Conservation (phyloP, 306 rosid genomes). For the Sechiopsis laciniata region DNA sequence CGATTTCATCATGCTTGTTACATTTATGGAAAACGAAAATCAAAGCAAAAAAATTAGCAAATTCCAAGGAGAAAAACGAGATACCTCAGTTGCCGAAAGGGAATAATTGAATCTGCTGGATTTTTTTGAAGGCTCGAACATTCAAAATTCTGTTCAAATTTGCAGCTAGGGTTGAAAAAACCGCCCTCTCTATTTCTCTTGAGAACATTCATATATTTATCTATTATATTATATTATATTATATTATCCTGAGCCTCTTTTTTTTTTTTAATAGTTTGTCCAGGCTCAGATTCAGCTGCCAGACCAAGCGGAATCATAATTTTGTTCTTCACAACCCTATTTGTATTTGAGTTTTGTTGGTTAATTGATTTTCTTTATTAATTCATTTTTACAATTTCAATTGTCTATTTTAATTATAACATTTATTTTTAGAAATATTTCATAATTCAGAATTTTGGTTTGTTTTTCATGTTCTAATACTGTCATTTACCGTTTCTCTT, state of each 20-base stretch:
- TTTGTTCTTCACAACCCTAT: too few species aligned
- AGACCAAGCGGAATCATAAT: not conserved
- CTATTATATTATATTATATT: not conserved
- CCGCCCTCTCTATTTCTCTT: not conserved
- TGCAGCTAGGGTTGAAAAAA: not conserved
- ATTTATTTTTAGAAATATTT: too few species aligned
- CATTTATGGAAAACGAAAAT: not conserved
- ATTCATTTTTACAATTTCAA: too few species aligned
- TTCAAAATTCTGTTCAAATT: not conserved
- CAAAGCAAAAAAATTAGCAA: not conserved
- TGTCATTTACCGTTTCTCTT: too few species aligned
- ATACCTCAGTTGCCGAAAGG: not conserved
- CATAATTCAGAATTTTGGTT: too few species aligned
- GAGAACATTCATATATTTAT: not conserved
- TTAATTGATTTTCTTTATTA: too few species aligned
- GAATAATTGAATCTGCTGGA: not conserved
- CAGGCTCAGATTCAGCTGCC: slow-evolving; percentile 1
- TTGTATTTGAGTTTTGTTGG: not conserved
- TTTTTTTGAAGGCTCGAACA: not conserved
- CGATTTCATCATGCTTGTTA: not conserved
- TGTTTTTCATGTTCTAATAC: too few species aligned
- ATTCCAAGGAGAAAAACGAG: not conserved
- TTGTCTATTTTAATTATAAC: too few species aligned
- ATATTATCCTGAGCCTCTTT: not conserved
- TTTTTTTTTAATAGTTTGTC: not conserved